These are phyloP conservation scores for Neospora caninum DNA, from an alignment of 169 alveolate genomes.

Conservation along the genomic window DNA sequence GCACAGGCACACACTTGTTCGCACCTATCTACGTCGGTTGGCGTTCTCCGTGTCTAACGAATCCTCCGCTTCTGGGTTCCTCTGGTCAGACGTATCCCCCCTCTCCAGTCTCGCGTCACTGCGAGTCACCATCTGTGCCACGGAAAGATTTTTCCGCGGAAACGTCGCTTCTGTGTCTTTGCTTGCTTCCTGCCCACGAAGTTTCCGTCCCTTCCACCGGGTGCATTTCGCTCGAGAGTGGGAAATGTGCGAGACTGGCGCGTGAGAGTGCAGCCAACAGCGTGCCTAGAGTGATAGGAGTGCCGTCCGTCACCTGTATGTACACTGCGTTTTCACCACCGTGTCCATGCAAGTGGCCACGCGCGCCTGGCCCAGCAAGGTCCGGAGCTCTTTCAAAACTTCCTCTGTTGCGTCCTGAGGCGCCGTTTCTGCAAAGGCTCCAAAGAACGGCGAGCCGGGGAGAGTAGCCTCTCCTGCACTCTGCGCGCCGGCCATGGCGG, in stretches of 20 bases:
- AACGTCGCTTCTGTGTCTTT: no score
- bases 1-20: no score
- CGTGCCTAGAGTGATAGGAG: neutral
- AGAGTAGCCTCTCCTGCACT: neutral
- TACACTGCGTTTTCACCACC: slow-evolving; percentile 38
- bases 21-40: no score
- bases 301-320: neutral
- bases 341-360: slow-evolving; percentile 7
- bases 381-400: neutral
- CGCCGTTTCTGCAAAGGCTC: neutral
- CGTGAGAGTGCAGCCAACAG: neutral
- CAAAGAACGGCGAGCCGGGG: neutral
- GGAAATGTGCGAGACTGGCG: neutral
- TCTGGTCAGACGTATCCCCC: no score
- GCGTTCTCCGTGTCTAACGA: no score
- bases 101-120: no score
- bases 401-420: neutral
- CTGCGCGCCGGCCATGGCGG: neutral
- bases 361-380: neutral
- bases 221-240: no score
- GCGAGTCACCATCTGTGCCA: no score
- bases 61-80: no score
- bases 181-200: no score
- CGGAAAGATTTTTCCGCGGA: no score
- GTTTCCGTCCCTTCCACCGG: no score